Evolutionary conservation across 257 asterid species (phyloP).

Genomic region (Gynochthodes officinalis): DNA sequence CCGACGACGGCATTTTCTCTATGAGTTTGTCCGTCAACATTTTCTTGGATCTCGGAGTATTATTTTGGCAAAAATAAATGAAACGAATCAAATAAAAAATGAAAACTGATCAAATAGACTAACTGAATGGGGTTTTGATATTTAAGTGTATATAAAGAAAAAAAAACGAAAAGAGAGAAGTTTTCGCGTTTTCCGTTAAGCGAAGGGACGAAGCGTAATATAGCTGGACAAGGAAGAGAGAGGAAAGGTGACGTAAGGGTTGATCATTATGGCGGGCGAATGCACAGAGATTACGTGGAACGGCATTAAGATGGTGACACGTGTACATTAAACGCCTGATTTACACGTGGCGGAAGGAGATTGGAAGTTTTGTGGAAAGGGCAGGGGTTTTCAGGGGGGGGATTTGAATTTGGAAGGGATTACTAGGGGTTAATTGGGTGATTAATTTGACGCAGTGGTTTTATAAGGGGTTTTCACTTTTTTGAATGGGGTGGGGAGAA

Average conservation of each 20-base stretch:
- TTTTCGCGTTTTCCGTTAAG: background rate
- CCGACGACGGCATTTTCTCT: conserved; percentile 28
- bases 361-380: background rate
- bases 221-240: conserved; percentile 21
- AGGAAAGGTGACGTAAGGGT: conserved; percentile 8
- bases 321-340: background rate
- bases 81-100: background rate
- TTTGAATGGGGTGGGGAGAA: background rate
- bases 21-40: conserved; percentile 80
- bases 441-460: background rate
- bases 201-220: conserved; percentile 24
- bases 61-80: background rate
- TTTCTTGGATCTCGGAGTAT: background rate
- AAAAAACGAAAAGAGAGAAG: background rate
- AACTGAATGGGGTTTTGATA: background rate
- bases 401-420: background rate
- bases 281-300: conserved; percentile 28
- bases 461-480: background rate
- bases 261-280: background rate
- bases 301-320: conserved; percentile 29
- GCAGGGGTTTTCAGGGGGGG: background rate
- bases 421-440: background rate
- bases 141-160: background rate
- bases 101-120: too few species aligned
- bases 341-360: conserved; percentile 20